phyloP scores from a whole-genome alignment of 2,329 filamentous ascomycete genomes.

The Alternaria sp. region DNA sequence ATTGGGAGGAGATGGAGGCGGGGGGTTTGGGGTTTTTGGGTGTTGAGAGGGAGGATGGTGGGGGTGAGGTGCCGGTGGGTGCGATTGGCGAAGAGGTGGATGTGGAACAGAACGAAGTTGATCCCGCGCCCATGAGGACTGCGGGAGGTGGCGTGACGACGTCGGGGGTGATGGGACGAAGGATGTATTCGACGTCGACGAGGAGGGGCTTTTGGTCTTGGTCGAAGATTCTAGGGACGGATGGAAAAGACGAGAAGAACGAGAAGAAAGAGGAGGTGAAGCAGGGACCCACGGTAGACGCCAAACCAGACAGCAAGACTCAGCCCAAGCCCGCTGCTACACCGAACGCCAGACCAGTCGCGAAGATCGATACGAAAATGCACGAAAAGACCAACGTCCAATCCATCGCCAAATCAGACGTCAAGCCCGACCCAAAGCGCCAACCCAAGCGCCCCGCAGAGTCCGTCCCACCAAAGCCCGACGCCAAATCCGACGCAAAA shows the following conservation, averaged over 20 bases:
- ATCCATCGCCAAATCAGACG: neutral
- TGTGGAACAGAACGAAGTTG: neutral
- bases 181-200: conserved; percentile 24
- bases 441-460: neutral
- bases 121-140: neutral
- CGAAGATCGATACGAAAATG: neutral
- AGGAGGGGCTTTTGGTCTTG: neutral
- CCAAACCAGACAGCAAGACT: neutral
- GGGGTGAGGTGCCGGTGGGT: neutral
- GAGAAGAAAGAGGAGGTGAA: neutral
- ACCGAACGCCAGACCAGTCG: neutral
- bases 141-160: neutral
- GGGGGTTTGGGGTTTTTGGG: conserved; percentile 23
- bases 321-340: neutral
- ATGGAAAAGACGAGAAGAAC: neutral
- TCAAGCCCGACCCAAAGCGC: neutral
- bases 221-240: neutral
- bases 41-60: neutral
- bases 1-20: conserved; percentile 27
- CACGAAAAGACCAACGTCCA: neutral
- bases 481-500: neutral
- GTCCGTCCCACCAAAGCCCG: neutral
- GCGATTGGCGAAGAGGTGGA: neutral
- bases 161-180: neutral
- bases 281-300: neutral